Base-by-base conservation (phyloP, 805 yeast genomes). In the Maudiozyma turicensis region DNA sequence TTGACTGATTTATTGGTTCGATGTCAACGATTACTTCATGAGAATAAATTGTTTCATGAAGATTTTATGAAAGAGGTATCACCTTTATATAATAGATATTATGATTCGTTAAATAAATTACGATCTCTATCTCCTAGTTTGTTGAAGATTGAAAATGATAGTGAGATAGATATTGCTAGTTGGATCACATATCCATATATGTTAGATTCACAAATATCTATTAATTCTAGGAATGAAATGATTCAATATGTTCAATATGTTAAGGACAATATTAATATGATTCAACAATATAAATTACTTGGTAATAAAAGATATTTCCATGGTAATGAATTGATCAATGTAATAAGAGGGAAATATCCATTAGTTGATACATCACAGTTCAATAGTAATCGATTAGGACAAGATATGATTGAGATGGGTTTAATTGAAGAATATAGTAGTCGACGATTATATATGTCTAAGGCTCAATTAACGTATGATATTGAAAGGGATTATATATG, bases 381-480 rank as follows among this genome's bases (percentile, higher is more conserved):
- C 13, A 64, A 65, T 35, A 38, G 63, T n/a, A 68, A 68, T 47
- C 57, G 62, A 34, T 51, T 68, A 30, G 71, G 71, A 1, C 71
- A 68, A 48, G 53, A 52, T 28, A 40, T 67, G 43, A 40, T 67
- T 3, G 49, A 48, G 8, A 29, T 57, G 5, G 59, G 58, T 0
- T 39, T 66, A n/a, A 57, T 68, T 31, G 28, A 48, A 14, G 52
- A 47, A 41, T 53, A 54, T 30, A 10, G 33, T 29, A 15, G 13
- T 6, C 15, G 40, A 6, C 14, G 28, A 9, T 38, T 38, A 9
- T 38, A 38, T 38, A 8, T 38, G 10, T 15, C 26, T 3, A n/a
- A 15, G 11, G 15, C 35, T 4, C 44, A 33, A 39, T 28, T 15
- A 6, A 40, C 40, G 20, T 56, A 53, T 46, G 43, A 50, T 14